Conservation (phyloP, 2,329 filamentous ascomycete species). For the Fusarium sp. region DNA sequence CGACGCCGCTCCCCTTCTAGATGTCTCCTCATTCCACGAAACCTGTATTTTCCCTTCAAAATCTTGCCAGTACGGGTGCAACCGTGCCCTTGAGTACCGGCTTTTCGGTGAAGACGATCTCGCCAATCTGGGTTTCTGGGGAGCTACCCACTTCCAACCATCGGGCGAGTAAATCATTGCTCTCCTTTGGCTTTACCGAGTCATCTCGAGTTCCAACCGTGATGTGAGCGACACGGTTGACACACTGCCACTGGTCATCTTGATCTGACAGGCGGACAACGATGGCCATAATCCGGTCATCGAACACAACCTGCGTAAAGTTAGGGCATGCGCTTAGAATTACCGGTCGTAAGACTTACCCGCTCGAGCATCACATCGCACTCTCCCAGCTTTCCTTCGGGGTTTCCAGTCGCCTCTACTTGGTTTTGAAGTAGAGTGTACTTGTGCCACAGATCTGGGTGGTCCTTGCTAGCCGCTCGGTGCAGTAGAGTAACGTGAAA, state of each 20-base stretch:
- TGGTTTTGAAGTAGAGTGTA: constrained; percentile 72
- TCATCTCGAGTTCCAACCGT: constrained; percentile 85
- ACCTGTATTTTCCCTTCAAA: constrained; percentile 26
- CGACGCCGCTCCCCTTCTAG: neutral
- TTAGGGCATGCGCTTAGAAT: constrained; percentile 16
- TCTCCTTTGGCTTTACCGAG: constrained; percentile 90
- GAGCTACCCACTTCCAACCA: constrained; percentile 74
- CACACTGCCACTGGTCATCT: constrained; percentile 71
- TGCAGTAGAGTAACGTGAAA: constrained; percentile 98
- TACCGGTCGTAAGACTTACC: constrained; percentile 49
- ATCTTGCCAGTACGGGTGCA: constrained; percentile 61
- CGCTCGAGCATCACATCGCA: constrained; percentile 74
- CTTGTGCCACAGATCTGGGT: constrained; percentile 79
- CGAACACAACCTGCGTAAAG: constrained; percentile 75
- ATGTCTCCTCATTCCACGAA: neutral
- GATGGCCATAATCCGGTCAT: constrained; percentile 90
- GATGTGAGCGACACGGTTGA: constrained; percentile 85
- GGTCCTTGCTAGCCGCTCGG: constrained; percentile 69
- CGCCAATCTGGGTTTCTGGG: constrained; percentile 57
- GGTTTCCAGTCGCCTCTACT: constrained; percentile 49
- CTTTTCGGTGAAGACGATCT: constrained; percentile 63
- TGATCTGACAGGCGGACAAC: constrained; percentile 79
- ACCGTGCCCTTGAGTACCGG: constrained; percentile 61
- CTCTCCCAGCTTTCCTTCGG: constrained; percentile 63
- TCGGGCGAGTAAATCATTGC: constrained; percentile 81